Percentiles rank a stretch among this genome's conserved stretches.
phyloP scores from a whole-genome alignment of 2,329 filamentous ascomycete species.

The Knufia petricola region DNA sequence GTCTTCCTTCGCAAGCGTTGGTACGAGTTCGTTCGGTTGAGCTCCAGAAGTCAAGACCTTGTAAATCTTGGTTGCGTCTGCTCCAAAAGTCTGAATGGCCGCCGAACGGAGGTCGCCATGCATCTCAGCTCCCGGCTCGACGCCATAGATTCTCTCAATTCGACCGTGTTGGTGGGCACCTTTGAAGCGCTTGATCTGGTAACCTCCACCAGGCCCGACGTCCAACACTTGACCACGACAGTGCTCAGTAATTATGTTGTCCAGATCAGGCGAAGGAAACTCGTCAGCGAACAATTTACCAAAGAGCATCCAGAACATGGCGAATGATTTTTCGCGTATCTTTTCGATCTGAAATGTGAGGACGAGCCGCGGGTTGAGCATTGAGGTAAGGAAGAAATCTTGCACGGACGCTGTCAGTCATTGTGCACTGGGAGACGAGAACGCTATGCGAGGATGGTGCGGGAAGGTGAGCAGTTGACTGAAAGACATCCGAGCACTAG shows the following conservation, averaged over 20 bases:
- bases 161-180: constrained; percentile 31
- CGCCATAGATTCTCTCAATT: constrained; percentile 25
- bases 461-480: too few relatives aligned
- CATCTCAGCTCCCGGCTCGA: constrained; percentile 26
- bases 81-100: not conserved
- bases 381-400: constrained; percentile 15
- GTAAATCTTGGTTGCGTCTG: constrained; percentile 27
- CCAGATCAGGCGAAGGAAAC: constrained; percentile 2
- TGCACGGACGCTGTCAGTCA: not conserved
- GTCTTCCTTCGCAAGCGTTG: constrained; percentile 34
- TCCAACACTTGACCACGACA: constrained; percentile 36
- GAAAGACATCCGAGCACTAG: too few relatives aligned
- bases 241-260: not conserved
- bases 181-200: constrained; percentile 32
- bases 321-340: not conserved
- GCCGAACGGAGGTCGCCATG: constrained; percentile 36
- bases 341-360: constrained; percentile 6
- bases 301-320: not conserved
- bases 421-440: too few relatives aligned
- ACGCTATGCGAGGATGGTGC: too few relatives aligned
- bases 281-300: not conserved
- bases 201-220: constrained; percentile 44
- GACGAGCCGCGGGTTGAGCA: constrained; percentile 13
- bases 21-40: constrained; percentile 38
- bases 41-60: constrained; percentile 40